phyloP scores from a whole-genome alignment of 495 filamentous ascomycete genomes.

The Evernia prunastri region DNA sequence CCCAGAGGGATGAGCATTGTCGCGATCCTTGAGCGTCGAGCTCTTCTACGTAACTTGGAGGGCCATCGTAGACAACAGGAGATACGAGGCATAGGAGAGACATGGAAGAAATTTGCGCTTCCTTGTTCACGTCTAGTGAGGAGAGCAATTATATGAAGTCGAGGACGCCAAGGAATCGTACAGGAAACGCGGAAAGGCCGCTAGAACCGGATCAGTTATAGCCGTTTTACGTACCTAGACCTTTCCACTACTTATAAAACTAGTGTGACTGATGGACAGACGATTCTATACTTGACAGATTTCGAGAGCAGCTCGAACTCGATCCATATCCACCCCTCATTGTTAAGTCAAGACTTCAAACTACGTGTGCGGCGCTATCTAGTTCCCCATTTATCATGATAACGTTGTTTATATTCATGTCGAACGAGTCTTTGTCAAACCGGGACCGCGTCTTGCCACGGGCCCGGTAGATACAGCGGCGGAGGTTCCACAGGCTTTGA shows the following conservation, averaged over 20 bases:
- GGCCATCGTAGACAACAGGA: slow-evolving; percentile 44
- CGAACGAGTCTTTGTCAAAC: no score
- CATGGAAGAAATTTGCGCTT: slow-evolving; percentile 28
- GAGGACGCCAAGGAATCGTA: no score
- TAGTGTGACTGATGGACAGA: no score
- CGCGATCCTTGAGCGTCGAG: slow-evolving; percentile 48
- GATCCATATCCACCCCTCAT: background rate
- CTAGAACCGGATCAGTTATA: no score
- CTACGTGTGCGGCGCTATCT: background rate
- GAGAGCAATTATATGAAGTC: no score
- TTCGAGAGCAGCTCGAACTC: background rate
- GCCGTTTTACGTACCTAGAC: no score
- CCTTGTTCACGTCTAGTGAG: background rate
- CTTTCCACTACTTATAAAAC: no score
- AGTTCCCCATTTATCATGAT: background rate
- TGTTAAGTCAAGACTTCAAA: background rate
- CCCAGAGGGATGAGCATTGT: slow-evolving; percentile 46
- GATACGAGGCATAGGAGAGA: slow-evolving; percentile 30
- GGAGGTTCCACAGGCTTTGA: no score
- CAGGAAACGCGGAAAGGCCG: no score
- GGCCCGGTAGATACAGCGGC: no score
- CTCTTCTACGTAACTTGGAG: slow-evolving; percentile 45
- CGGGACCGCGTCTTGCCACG: no score
- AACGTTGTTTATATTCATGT: no score
- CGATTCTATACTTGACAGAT: background rate